phyloP scores from a whole-genome alignment of 106 monocot genomes.

The Cymbidium sinense region DNA sequence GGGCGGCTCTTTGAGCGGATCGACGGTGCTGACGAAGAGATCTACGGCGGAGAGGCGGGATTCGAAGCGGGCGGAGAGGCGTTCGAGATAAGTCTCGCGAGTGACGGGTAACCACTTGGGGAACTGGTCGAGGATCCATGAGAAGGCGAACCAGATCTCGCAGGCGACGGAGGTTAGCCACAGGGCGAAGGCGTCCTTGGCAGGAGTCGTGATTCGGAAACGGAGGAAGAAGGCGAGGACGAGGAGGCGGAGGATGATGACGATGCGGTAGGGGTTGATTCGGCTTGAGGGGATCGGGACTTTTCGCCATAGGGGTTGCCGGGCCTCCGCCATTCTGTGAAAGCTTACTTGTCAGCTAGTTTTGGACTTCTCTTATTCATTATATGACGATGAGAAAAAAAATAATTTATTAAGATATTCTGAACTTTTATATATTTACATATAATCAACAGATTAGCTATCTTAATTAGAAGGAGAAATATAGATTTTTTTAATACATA shows the following conservation, averaged over 20 bases:
- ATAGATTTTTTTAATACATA: too few species aligned
- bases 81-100: slow-evolving; percentile 87
- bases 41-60: slow-evolving; percentile 63
- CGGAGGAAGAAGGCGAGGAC: slow-evolving; percentile 82
- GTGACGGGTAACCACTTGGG: slow-evolving; percentile 90
- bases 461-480: too few species aligned
- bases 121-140: slow-evolving; percentile 96
- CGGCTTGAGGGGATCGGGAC: slow-evolving; percentile 77
- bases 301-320: slow-evolving; percentile 93
- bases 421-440: too few species aligned
- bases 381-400: too few species aligned
- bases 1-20: slow-evolving; percentile 93
- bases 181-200: slow-evolving; percentile 71
- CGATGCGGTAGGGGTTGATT: slow-evolving; percentile 93
- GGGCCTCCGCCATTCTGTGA: slow-evolving; percentile 70
- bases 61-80: slow-evolving; percentile 76
- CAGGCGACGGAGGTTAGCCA: slow-evolving; percentile 92
- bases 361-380: too few species aligned
- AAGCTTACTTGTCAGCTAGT: not conserved
- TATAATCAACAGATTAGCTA: too few species aligned
- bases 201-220: slow-evolving; percentile 78
- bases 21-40: slow-evolving; percentile 88
- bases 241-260: slow-evolving; percentile 73
- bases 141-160: slow-evolving; percentile 96
- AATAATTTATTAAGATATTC: too few species aligned